These are phyloP conservation scores for Dictyostelium firmibasis DNA, from an alignment of 78 protist genomes.

Conservation along the genomic window DNA sequence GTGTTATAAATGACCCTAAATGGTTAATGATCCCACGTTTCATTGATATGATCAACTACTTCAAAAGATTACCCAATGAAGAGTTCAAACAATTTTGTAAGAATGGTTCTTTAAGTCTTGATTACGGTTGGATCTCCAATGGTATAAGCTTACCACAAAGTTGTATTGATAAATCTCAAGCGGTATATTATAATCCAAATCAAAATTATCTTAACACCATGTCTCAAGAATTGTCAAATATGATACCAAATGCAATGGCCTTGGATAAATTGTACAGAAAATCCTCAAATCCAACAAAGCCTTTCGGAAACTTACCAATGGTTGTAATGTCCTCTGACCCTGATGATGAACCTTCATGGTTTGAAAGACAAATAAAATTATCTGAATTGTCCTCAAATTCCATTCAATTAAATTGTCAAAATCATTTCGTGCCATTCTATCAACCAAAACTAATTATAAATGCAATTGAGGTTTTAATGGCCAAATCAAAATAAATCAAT, in stretches of 20 bases:
- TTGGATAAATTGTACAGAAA: background rate
- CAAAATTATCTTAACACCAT: background rate
- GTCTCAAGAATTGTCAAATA: background rate
- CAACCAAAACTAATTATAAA: background rate
- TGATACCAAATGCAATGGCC: background rate
- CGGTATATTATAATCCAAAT: background rate
- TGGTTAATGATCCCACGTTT: background rate
- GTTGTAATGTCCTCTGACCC: background rate
- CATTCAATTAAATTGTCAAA: background rate
- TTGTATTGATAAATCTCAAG: slow-evolving; percentile 10
- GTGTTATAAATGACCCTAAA: background rate
- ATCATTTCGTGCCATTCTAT: slow-evolving; percentile 11
- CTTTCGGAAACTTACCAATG: slow-evolving; percentile 1
- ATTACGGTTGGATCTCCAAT: slow-evolving; percentile 23
- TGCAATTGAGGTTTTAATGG: background rate
- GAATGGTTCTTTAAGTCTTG: background rate
- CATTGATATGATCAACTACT: background rate
- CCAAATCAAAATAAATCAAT: background rate
- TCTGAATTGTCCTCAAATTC: background rate
- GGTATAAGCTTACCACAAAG: background rate
- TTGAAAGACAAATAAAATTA: background rate
- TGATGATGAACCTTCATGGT: background rate
- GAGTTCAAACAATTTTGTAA: background rate
- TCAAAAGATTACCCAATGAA: background rate
- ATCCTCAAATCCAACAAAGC: background rate